These are phyloP conservation scores for Pseudogymnoascus sp. DNA, from an alignment of 2,329 filamentous ascomycete species.

Conservation along the genomic window DNA sequence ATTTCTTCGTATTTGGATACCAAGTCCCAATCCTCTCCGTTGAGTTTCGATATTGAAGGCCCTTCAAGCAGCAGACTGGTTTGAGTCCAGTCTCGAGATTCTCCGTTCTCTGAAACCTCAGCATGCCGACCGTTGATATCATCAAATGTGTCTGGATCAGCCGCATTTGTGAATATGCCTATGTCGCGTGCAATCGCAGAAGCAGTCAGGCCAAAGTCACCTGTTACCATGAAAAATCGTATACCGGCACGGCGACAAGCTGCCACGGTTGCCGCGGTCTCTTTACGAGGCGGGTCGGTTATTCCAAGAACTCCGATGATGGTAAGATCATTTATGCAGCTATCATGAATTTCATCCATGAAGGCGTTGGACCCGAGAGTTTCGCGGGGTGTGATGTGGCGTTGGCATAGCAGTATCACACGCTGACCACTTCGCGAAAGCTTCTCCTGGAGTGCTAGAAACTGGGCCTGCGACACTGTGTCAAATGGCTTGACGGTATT, in stretches of 20 bases:
- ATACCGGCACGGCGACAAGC: conserved; percentile 62
- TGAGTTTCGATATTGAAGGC: conserved; percentile 19
- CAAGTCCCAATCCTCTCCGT: conserved; percentile 36
- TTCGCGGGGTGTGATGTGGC: conserved; percentile 26
- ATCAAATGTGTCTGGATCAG: conserved; percentile 33
- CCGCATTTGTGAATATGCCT: conserved; percentile 51
- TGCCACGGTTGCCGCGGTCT: conserved; percentile 47
- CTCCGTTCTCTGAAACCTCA: conserved; percentile 4
- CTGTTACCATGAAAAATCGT: conserved; percentile 68
- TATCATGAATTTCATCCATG: conserved; percentile 39
- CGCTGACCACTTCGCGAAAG: conserved; percentile 37
- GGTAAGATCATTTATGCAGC: conserved; percentile 35
- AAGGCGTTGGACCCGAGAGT: conserved; percentile 39
- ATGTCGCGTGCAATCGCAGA: conserved; percentile 63
- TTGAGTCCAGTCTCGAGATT: neutral
- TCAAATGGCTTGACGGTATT: conserved; percentile 32
- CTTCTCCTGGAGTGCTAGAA: conserved; percentile 33
- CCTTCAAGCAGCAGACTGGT: conserved; percentile 19
- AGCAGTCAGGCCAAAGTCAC: conserved; percentile 69
- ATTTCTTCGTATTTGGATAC: conserved; percentile 45
- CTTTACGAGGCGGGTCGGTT: conserved; percentile 46
- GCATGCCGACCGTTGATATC: conserved; percentile 17
- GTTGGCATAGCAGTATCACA: conserved; percentile 38
- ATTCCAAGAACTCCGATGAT: conserved; percentile 47
- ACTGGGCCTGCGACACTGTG: conserved; percentile 26